Base-by-base conservation (phyloP, 139 green algal species). In the Coelastrella sp. region DNA sequence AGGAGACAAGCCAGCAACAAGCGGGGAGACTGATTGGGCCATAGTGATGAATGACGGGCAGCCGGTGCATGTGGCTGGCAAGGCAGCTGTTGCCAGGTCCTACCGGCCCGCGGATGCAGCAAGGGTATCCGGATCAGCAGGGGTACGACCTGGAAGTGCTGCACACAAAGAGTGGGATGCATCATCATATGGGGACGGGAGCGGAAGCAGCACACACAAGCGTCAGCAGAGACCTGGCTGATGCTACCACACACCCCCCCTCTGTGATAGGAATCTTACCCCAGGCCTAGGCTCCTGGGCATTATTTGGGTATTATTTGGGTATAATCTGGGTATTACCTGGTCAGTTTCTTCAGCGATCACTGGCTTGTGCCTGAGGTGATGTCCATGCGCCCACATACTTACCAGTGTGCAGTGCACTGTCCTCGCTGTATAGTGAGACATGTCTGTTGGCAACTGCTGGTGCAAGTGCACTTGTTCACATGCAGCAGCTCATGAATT, bases 21-120 rank as follows among this genome's bases (percentile, higher is more conserved):
- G 20, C 11, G 82, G n/a, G 9, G 82, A 17, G 27, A 17, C 20
- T 10, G 81, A 86, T 27, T 86, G 81, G 81, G 81, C 81, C 8
- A 17, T 86, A 27, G 81, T 86, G 27, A 86, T 86, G 81, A 56
- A 59, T 24, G 81, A 86, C 74, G 81, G 81, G 17, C 79, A 85
- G 56, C n/a, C 79, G 8, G 6, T 85, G 79, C 79, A 85, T 85
- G 79, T 10, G 7, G 57, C 20, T 12, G 35, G 79, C 17, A 72
- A 61, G 57, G 79, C 60, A 24, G 68, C 68, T 76, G 8, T 76
- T n/a, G 75, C 24, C 17, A 10, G 25, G 24, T 20, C 75, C 11
- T 20, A 59, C 75, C 58, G 65, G 35, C 35, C 35, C 35, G 35
- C 7, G 68, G 68, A 76, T 76, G 68, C 7, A 24, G 68, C 68